Percentiles rank a stretch among this genome's conserved stretches.
Evolutionary conservation across 164 flowering plant species (phyloP).

Genomic region (Liquidambar formosana): DNA sequence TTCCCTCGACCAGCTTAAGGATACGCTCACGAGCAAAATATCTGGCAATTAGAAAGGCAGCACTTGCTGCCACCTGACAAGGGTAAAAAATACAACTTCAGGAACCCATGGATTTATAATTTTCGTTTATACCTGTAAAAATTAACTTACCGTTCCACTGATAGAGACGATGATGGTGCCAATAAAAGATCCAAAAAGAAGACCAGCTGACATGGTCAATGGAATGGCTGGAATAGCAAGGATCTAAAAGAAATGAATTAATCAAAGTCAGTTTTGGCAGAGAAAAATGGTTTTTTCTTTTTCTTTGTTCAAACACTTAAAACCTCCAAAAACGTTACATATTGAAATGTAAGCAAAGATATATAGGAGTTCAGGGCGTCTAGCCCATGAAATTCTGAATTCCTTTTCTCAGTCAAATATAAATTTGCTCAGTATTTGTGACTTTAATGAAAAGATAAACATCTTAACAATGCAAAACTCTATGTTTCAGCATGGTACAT

Average conservation of each 20-base stretch:
- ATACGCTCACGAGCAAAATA: conserved; percentile 99
- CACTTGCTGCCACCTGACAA: conserved; percentile 90
- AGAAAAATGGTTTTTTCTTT: background rate
- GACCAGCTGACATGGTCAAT: conserved; percentile 97
- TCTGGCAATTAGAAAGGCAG: conserved; percentile 95
- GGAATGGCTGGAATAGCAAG: conserved; percentile 99
- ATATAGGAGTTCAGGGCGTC: background rate
- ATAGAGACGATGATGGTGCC: conserved; percentile 94
- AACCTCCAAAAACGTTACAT: background rate
- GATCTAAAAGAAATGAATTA: conserved; percentile 38
- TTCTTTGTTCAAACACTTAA: background rate
- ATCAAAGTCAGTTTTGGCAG: conserved; percentile 8
- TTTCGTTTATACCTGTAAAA: background rate
- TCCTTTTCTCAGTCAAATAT: too few species aligned
- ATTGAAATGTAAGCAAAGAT: background rate
- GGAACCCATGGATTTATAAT: background rate
- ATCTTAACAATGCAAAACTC: background rate
- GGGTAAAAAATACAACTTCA: background rate
- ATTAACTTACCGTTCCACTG: conserved; percentile 87
- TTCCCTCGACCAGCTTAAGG: conserved; percentile 90
- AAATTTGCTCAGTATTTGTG: too few species aligned
- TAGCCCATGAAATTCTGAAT: background rate
- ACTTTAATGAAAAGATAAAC: too few species aligned
- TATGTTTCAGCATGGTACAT: background rate
- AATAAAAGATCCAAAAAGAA: conserved; percentile 76